A percentile compares a stretch with the other conserved stretches of the same genome.
These are phyloP conservation scores for Bacidia gigantensis DNA, from an alignment of 495 filamentous ascomycete genomes.

Conservation along the genomic window DNA sequence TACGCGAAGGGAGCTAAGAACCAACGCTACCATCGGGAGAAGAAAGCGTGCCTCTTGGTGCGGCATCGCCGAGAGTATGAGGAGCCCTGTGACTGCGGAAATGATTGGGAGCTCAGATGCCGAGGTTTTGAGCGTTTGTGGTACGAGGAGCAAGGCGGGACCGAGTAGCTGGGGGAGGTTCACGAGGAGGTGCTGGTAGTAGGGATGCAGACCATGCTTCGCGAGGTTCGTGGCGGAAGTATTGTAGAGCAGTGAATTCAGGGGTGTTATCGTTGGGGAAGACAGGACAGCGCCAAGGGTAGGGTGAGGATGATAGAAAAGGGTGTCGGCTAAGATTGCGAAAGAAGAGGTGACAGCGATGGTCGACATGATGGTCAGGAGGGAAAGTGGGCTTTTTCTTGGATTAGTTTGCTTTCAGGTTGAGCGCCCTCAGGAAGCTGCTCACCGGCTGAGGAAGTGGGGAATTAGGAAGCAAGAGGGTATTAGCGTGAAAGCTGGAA, in stretches of 20 bases:
- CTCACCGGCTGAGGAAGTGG: conserved; percentile 67
- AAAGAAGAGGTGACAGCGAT: conserved; percentile 49
- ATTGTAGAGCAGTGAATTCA: conserved; percentile 91
- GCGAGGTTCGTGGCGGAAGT: conserved; percentile 61
- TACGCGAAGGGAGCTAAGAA: conserved; percentile 67
- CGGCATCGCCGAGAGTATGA: conserved; percentile 67
- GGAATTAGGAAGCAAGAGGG: conserved; percentile 70
- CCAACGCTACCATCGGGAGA: conserved; percentile 73
- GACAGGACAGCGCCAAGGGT: conserved; percentile 33
- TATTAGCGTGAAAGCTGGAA: conserved; percentile 77
- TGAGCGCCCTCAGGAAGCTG: neutral
- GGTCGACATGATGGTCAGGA: conserved; percentile 46
- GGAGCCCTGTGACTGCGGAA: conserved; percentile 70
- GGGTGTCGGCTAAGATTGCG: conserved; percentile 69
- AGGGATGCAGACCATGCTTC: conserved; percentile 80
- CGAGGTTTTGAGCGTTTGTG: conserved; percentile 39
- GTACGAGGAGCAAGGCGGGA: conserved; percentile 60
- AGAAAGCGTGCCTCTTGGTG: conserved; percentile 96
- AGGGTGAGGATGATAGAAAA: conserved; percentile 54
- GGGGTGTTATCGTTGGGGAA: conserved; percentile 66
- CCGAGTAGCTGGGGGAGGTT: conserved; percentile 85
- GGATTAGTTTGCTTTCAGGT: neutral
- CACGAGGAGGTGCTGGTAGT: conserved; percentile 73
- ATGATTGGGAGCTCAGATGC: conserved; percentile 41
- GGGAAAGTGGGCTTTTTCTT: conserved; percentile 57